phyloP scores from a whole-genome alignment of 495 filamentous ascomycete species.

The Penicillium malachiteum region DNA sequence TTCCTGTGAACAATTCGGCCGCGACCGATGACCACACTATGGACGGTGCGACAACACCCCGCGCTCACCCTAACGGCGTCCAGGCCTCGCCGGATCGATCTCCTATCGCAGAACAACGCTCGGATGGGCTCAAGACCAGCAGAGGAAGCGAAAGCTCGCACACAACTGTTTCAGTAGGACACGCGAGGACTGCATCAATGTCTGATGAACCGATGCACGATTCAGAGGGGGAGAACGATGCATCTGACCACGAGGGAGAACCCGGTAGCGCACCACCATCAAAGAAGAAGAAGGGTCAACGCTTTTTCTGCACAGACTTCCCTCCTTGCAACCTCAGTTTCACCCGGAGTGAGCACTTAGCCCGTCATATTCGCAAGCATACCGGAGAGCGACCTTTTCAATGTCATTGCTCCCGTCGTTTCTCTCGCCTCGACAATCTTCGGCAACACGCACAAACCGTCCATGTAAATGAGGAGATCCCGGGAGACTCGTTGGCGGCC shows the following conservation, averaged over 20 bases:
- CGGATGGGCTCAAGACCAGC: slow-evolving; percentile 14
- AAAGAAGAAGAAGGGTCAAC: slow-evolving; percentile 95
- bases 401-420: slow-evolving; percentile 91
- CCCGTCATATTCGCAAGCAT: slow-evolving; percentile 95
- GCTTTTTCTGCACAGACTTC: slow-evolving; percentile 97
- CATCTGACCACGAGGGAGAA: slow-evolving; percentile 71
- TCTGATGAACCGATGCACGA: slow-evolving; percentile 80
- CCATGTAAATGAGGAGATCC: slow-evolving; percentile 96
- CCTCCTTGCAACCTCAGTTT: slow-evolving; percentile 94
- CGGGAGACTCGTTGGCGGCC: slow-evolving; percentile 86
- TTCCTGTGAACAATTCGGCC: slow-evolving; percentile 74
- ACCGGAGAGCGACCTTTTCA: slow-evolving; percentile 97
- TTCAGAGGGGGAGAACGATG: slow-evolving; percentile 71
- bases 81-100: slow-evolving; percentile 33
- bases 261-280: slow-evolving; percentile 64
- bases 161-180: slow-evolving; percentile 14
- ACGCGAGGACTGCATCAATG: slow-evolving; percentile 35
- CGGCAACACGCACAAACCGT: slow-evolving; percentile 97
- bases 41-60: slow-evolving; percentile 61
- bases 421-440: slow-evolving; percentile 95
- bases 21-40: slow-evolving; percentile 50
- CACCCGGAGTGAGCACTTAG: slow-evolving; percentile 93
- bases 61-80: slow-evolving; percentile 48
- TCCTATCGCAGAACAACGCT: slow-evolving; percentile 22
- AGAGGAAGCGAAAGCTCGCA: slow-evolving; percentile 12